Percentiles rank a stretch among this genome's conserved stretches.
Conservation (phyloP, 805 yeast genomes). For the Pichia cabralensis region DNA sequence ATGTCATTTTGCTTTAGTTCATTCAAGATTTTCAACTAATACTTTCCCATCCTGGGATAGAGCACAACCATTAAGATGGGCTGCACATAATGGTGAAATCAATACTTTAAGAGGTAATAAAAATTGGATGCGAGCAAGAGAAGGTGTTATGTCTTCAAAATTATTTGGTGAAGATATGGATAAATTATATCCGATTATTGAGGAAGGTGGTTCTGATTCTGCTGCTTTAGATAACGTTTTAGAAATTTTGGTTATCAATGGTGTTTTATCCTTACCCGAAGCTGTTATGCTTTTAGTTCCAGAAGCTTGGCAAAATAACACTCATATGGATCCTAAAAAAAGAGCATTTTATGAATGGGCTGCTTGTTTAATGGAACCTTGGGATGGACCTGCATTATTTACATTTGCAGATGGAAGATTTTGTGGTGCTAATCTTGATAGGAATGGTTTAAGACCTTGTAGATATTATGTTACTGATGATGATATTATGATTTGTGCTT, state of each 20-base stretch:
- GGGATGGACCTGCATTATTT: slow-evolving; percentile 99
- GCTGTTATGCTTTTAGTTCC: slow-evolving; percentile 97
- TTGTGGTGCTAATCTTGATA: slow-evolving; percentile 96
- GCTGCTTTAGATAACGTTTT: slow-evolving; percentile 96
- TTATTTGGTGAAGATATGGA: slow-evolving; percentile 89
- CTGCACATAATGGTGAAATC: slow-evolving; percentile 98
- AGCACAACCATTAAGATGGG: slow-evolving; percentile 95
- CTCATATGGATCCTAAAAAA: slow-evolving; percentile 79
- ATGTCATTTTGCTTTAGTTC: slow-evolving; percentile 93
- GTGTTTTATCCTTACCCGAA: slow-evolving; percentile 86
- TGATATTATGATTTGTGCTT: slow-evolving; percentile 93
- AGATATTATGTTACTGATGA: slow-evolving; percentile 93
- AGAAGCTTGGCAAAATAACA: slow-evolving; percentile 94
- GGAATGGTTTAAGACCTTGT: slow-evolving; percentile 97
- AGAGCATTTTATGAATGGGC: slow-evolving; percentile 98
- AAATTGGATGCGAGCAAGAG: slow-evolving; percentile 98
- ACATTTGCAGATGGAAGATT: slow-evolving; percentile 95
- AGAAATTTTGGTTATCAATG: slow-evolving; percentile 85
- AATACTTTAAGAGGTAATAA: slow-evolving; percentile 95
- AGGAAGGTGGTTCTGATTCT: slow-evolving; percentile 97
- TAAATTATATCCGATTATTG: slow-evolving; percentile 86
- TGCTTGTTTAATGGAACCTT: slow-evolving; percentile 97
- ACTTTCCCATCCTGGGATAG: slow-evolving; percentile 99
- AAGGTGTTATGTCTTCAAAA: slow-evolving; percentile 86
- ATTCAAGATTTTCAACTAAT: slow-evolving; percentile 94